Conservation (phyloP, 306 rosid genomes). For the Notholithocarpus densiflorus region DNA sequence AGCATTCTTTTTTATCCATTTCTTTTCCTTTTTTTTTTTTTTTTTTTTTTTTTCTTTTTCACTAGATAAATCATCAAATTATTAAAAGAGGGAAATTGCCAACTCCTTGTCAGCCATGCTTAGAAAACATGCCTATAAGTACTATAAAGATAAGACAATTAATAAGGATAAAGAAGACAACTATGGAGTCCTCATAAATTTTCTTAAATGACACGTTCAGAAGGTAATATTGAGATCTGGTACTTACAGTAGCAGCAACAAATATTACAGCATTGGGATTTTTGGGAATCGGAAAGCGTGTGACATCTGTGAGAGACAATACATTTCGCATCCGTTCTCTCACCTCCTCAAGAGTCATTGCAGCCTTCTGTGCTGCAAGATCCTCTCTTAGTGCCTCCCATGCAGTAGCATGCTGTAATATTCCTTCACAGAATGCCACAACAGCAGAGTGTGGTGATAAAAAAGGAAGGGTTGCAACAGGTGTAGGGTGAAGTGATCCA, state of each 20-base stretch:
- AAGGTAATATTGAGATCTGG: conserved; percentile 21
- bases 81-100: background rate
- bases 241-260: conserved; percentile 95
- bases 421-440: conserved; percentile 99
- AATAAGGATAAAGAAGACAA: background rate
- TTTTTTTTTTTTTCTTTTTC: background rate
- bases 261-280: conserved; percentile 79
- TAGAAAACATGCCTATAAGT: background rate
- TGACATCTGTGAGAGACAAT: conserved; percentile 93
- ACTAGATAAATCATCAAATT: background rate
- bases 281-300: conserved; percentile 94
- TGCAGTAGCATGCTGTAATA: conserved; percentile 89
- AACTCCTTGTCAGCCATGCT: background rate
- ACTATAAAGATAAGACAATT: background rate
- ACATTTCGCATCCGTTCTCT: conserved; percentile 88
- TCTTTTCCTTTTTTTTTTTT: background rate
- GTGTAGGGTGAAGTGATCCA: conserved; percentile 95
- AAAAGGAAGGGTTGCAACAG: conserved; percentile 91
- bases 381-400: conserved; percentile 93
- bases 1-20: background rate
- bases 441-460: conserved; percentile 95
- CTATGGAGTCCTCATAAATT: background rate
- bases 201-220: background rate
- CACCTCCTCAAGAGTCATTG: conserved; percentile 92
- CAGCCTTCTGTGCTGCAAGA: conserved; percentile 61